Evolutionary conservation across 106 monocot genomes (phyloP), one percentile per base, ranked within the genome.

Genomic region (Allium fistulosum): DNA sequence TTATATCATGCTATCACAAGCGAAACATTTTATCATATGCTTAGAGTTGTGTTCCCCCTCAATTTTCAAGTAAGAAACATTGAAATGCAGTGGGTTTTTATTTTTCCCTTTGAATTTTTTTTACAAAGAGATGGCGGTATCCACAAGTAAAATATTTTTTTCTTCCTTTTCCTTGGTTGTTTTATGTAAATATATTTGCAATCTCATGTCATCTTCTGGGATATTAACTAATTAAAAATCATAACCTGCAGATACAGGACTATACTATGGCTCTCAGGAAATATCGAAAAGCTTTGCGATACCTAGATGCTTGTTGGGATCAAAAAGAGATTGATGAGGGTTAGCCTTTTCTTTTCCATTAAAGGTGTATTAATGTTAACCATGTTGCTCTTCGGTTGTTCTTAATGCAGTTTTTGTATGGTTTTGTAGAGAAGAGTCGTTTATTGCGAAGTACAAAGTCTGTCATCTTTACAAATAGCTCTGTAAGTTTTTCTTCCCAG

Each of bases 281-380:
- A 53, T 83, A 83, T 53, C 62, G 83, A 56, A 83, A 83, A 63
- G 79, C 79, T 57, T 65, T 83, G 64, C 71, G 83, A 16, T 83
- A 83, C 62, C 55, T 83, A 51, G 83, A 83, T 61, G 69, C 69
- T 61, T 83, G 83, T 64, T 83, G 83, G 83, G 83, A 83, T 45
- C 76, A 79, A 60, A 71, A 79, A 73, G 83, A 79, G 63, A 83
- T 83, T 51, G 83, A 83, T 76, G 83, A 83, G 79, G 79, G 83
- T 55, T 27, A 75, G 15, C 46, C 56, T 57, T 69, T 7, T 69
- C 58, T 46, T 46, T 55, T 45, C 57, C 16, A 12, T 22, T 50
- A 8, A 7, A 17, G 17, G 51, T 22, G 22, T 49, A 9, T n/a
- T 66, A n/a, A 17, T 8, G 2, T 51, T 4, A 26, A 15, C 49